Evolutionary conservation across 768 basidiomycete species (phyloP), one percentile per base, ranked within the genome.

Genomic region (Sistotremastrum niveocremeum): DNA sequence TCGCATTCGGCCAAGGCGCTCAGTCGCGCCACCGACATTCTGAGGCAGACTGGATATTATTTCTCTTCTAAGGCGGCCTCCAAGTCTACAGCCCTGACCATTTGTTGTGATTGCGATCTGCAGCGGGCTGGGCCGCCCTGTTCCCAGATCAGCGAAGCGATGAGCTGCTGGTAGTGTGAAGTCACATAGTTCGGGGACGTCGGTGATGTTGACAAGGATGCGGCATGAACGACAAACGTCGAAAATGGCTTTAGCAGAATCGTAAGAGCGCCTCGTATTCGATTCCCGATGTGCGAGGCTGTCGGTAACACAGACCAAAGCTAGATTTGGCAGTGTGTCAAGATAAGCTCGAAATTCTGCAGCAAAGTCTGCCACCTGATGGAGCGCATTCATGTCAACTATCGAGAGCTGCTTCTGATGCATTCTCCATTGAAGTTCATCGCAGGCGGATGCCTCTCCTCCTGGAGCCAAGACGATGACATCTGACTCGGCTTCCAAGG

Each of bases 71-170:
- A 99, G 64, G 7, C 94, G 72, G 1, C 79, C 73, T 0, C 81
- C 81, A 4, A 99, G 69, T 5, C 94, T 68, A 55, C 94, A 97
- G 2, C 91, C 94, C 51, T 83, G 76, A 0, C 89, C 89, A 53
- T 95, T 97, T 0, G 93, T 93, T 3, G 90, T 86, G 2, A 97
- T 73, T 0, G 82, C 86, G 20, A 99, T 64, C 56, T 85, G 84
- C 1, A 87, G 62, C 3, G 77, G 57, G 1, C 74, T 73, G 10
- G 68, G 63, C 34, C 59, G 58, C 4, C 70, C 70, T 1, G 65
- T 66, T 7, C 58, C 54, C 3, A 69, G 54, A 56, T 78, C 74
- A 6, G 69, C 59, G 55, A 95, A 90, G 3, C 93, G 82, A 52
- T 97, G 87, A 0, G 83, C 76, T 1, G 91, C 76, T 0, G 84